Base-by-base conservation (phyloP, 2,329 filamentous ascomycete species). In the Aspergillus glaucus region DNA sequence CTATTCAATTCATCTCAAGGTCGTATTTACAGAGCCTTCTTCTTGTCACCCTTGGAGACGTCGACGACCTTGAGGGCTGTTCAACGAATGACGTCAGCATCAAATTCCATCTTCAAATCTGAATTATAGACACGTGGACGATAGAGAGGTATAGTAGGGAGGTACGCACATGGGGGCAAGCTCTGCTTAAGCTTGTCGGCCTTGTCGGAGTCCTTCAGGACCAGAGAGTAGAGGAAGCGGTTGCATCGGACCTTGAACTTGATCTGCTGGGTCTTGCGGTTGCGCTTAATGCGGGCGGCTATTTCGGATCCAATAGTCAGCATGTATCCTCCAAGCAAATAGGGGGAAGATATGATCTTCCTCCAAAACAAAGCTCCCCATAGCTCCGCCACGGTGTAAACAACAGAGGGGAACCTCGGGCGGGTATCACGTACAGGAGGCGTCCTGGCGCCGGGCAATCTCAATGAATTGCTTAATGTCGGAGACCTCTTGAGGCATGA, bases 191-290 rank as follows among this genome's bases (percentile, higher is more conserved):
- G 86, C 88, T 98, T 98, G 81, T 97, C 93, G 77, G 92, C 94
- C 88, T 97, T 97, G 74, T 96, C 93, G 71, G 84, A 83, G 79
- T 98, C 93, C 85, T 95, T 96, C 69, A 98, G 86, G 74, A 95
- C 88, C 67, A 98, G 86, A 65, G 93, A 96, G 87, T 98, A 98
- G 65, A 98, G 82, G 82, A 93, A 85, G 71, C 85, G 84, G 75
- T 88, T 82, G 87, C 93, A 97, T 77, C 93, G 89, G 83, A 98
- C 92, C 89, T 98, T 98, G 90, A 98, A 97, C 87, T 98, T 98
- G 86, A 93, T 91, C 82, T 92, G 86, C 74, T 86, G 82, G 71
- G 80, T 79, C 79, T 87, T 85, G 77, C 85, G 86, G 85, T 86
- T 95, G 84, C 94, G 93, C 90, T 97, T 92, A 82, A 92, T 89